phyloP scores from a whole-genome alignment of 1,284 basidiomycete genomes.

The Wolfiporia cocos region DNA sequence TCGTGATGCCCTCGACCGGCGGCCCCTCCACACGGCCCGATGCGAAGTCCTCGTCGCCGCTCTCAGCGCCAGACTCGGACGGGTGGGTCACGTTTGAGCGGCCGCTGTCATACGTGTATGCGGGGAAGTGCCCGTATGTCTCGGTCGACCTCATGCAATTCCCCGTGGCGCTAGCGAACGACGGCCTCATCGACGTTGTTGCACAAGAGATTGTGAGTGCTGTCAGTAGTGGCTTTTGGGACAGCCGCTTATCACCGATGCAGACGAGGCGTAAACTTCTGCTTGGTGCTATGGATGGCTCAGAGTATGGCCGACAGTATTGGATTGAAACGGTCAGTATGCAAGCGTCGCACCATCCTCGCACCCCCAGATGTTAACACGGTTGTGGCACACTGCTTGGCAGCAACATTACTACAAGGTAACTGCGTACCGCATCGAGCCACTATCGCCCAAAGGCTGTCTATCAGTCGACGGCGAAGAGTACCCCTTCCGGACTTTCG shows the following conservation, averaged over 20 bases:
- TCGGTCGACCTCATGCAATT: conserved; percentile 78
- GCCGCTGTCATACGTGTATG: conserved; percentile 67
- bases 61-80: conserved; percentile 37
- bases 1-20: not conserved
- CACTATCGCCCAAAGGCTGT: conserved; percentile 46
- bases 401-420: conserved; percentile 80
- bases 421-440: conserved; percentile 69
- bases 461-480: conserved; percentile 81
- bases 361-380: not conserved
- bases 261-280: conserved; percentile 55
- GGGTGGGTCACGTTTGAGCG: conserved; percentile 71
- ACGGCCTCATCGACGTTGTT: conserved; percentile 78
- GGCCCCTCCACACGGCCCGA: not conserved
- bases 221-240: not conserved
- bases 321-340: conserved; percentile 58
- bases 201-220: conserved; percentile 58
- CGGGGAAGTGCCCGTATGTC: conserved; percentile 68
- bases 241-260: not conserved
- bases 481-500: conserved; percentile 75
- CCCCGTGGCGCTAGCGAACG: conserved; percentile 73
- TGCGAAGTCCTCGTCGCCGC: conserved; percentile 9
- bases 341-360: conserved; percentile 5
- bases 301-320: conserved; percentile 60
- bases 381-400: not conserved
- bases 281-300: conserved; percentile 58